Base-by-base conservation (phyloP, 768 basidiomycete species). In the Boletus bicolor region DNA sequence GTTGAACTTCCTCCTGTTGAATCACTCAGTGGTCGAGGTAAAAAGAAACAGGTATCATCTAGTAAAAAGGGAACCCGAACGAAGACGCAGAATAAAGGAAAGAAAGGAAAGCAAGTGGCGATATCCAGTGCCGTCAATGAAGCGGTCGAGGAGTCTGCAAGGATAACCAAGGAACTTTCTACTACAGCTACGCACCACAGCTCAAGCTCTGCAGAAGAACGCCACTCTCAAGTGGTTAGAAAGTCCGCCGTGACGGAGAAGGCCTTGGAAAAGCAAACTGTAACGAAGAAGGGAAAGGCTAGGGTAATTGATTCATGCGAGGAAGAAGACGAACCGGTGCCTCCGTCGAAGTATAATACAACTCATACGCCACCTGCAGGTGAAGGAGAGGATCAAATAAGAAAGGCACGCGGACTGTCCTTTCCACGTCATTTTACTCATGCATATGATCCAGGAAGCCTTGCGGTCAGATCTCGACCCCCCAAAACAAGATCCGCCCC, bases 101-200 rank as follows among this genome's bases (percentile, higher is more conserved):
- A 54, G 53, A 73, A 71, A 46, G 70, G 71, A 19, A 61, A 63
- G 52, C 70, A 69, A 57, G 65, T 57, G 52, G 69, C 64, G 11
- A 34, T 19, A 2, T 30, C 30, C 0, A 39, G 9, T 44, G 51
- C 35, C 21, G 61, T 63, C 12, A 63, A 53, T 42, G 55, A 55
- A 51, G 43, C n/a, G 2, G 52, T 24, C 4, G 64, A 54, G 19
- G 55, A 45, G 11, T n/a, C 53, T 38, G 9, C 45, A 44, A 38
- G 24, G 14, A 54, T 46, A 14, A 37, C 39, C 4, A 62, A 56
- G 11, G 57, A 38, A 3, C 44, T 44, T n/a, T 39, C 47, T 21
- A 37, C 30, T 5, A 15, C 46, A 39, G 51, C 49, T 39, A 34
- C n/a, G n/a, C 42, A 35, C 19, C 52, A 55, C 36, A 44, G 28